Evolutionary conservation across 192 early-diverging fungal genomes (phyloP).

Genomic region (Podila epigama): DNA sequence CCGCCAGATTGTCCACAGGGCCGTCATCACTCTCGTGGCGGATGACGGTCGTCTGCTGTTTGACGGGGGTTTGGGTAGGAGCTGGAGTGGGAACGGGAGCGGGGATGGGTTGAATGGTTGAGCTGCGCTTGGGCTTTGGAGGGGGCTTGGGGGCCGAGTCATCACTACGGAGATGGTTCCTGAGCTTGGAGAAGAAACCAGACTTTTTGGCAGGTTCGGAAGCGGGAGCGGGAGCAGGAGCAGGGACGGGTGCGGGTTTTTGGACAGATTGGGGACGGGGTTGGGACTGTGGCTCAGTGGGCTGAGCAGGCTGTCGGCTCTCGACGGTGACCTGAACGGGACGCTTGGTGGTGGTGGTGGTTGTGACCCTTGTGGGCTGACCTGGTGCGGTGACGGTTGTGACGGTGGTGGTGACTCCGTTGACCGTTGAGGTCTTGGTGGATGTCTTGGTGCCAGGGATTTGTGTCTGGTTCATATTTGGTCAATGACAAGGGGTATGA

Average conservation of each 20-base stretch:
- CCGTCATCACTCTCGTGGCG: slow-evolving; percentile 18
- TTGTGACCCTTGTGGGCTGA: slow-evolving; percentile 41
- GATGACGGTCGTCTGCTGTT: slow-evolving; percentile 10
- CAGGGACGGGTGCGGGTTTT: background rate
- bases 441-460: slow-evolving; percentile 46
- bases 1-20: slow-evolving; percentile 25
- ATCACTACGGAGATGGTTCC: background rate
- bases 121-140: slow-evolving; percentile 19
- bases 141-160: background rate
- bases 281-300: slow-evolving; percentile 18
- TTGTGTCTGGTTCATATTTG: slow-evolving; percentile 22
- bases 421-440: slow-evolving; percentile 43
- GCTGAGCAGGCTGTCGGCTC: slow-evolving; percentile 13
- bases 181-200: slow-evolving; percentile 7
- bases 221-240: too few relatives aligned
- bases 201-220: background rate
- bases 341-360: slow-evolving; percentile 34
- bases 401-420: slow-evolving; percentile 35
- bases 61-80: background rate
- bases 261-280: slow-evolving; percentile 13
- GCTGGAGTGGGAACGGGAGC: background rate
- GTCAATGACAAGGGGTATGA: background rate
- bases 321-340: slow-evolving; percentile 13
- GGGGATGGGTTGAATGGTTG: slow-evolving; percentile 2
- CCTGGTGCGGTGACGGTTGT: slow-evolving; percentile 34